Evolutionary conservation across 2,329 filamentous ascomycete genomes (phyloP), one percentile per base, ranked within the genome.

Genomic region (Pezizomycotina sp.): DNA sequence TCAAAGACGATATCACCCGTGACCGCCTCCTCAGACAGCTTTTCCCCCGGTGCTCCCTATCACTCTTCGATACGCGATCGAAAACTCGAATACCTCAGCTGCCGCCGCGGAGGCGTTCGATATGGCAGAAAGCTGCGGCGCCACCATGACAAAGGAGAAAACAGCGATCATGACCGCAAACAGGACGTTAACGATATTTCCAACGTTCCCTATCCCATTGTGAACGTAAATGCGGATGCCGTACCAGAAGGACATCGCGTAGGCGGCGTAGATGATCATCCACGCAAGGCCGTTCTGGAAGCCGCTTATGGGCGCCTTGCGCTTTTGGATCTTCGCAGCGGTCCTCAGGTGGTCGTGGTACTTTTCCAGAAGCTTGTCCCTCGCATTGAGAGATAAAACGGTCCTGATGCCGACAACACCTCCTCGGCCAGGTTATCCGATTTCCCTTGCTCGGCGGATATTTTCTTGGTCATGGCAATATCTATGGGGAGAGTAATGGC

Each of bases 221-320:
- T 67, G 59, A 2, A 60, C 43, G 30, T 56, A 63, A 0, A 64
- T 61, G 47, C 63, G 66, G 28, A 65, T 63, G 3, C 71, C 72
- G 46, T 66, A 75, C 69, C 69, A 76, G 44, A 77, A 77, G 5
- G 64, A 59, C 14, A 75, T 58, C 1, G 62, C 65, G 43, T 74
- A 73, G 0, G 64, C 59, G 1, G 56, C 49, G 24, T 61, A 62
- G 28, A 66, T 58, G 37, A 59, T 61, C 38, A 63, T 63, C 48
- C 63, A 65, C 43, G 72, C 52, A 1, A 67, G 55, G 2, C 63
- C 62, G 36, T 71, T 67, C 44, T 75, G 67, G 4, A 59, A 24
- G 0, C 64, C 63, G 3, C 69, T 41, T 4, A 71, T 51, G 1
- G 69, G 69, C 4, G 65, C 58, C 25, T 62, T 63, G 28, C 52